phyloP scores from a whole-genome alignment of 345 rosid genomes.

The Eucalyptus marginata region DNA sequence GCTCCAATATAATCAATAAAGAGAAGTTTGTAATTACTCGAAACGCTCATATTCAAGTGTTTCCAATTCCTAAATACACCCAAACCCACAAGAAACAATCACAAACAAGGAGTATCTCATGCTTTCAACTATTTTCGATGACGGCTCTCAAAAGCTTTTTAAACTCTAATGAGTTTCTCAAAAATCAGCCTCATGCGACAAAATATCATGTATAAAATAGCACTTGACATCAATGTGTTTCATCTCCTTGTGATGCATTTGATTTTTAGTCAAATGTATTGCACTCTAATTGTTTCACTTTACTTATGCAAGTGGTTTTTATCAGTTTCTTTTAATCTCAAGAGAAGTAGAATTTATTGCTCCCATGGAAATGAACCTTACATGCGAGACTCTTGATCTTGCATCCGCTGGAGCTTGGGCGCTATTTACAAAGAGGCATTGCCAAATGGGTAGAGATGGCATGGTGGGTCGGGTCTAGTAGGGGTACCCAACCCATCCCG shows the following conservation, averaged over 20 bases:
- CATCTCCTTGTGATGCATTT: neutral
- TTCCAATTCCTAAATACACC: neutral
- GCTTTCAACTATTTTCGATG: neutral
- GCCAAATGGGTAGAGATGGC: neutral
- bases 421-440: neutral
- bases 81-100: neutral
- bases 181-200: neutral
- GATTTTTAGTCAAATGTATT: neutral
- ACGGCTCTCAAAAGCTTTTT: neutral
- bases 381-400: neutral
- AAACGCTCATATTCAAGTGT: neutral
- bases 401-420: neutral
- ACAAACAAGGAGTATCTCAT: neutral
- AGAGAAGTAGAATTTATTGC: neutral
- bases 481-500: neutral
- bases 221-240: neutral
- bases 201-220: neutral
- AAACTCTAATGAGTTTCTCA: neutral
- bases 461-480: neutral
- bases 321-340: neutral
- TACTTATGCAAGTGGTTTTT: neutral
- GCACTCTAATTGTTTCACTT: neutral
- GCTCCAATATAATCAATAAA: neutral
- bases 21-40: neutral
- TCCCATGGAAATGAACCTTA: neutral